Base-by-base conservation (phyloP, 2,329 filamentous ascomycete genomes). In the Orbilia quercus region DNA sequence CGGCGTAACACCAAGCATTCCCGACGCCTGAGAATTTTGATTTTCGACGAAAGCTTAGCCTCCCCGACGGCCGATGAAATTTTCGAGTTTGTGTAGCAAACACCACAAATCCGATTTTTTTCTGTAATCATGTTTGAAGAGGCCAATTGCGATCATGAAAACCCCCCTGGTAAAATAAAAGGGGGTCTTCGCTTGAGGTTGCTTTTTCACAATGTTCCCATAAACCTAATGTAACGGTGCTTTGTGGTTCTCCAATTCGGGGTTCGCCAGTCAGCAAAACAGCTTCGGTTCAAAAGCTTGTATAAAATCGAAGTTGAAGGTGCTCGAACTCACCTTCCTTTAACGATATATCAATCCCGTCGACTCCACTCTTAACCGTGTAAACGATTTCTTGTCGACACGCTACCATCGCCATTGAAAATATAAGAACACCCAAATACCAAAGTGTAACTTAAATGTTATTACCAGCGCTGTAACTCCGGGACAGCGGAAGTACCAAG, bases 161-260 rank as follows among this genome's bases (percentile, higher is more conserved):
- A n/a, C n/a, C n/a, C 45, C 63, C 64, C 64, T 69, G 55, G 55
- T 54, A 51, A 42, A 20, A 28, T 44, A 45, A 31, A 45, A 48
- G 58, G 64, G 58, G 66, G 58, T 64, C 66, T 9, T 59, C 51
- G 67, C 50, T 65, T 64, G 51, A 62, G 14, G 38, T 64, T 62
- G 50, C 59, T 64, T 72, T 64, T 71, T 72, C 40, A 28, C 59
- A 45, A 65, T 59, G 67, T 72, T 63, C 53, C 51, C 67, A 47
- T 45, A 58, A 53, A 51, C 45, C 42, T 72, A 59, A 72, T 72
- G 67, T 72, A 72, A 72, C 67, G 67, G 67, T 72, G 67, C 66
- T 50, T 40, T 7, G 31, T 14, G 14, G 28, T 34, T 5, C 2
- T 6, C 20, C 12, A 20, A 7, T 9, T 5, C 20, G 9, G n/a